Evolutionary conservation across 176 grass and related monocot species (phyloP).

Genomic region (Saccharum officinarum): DNA sequence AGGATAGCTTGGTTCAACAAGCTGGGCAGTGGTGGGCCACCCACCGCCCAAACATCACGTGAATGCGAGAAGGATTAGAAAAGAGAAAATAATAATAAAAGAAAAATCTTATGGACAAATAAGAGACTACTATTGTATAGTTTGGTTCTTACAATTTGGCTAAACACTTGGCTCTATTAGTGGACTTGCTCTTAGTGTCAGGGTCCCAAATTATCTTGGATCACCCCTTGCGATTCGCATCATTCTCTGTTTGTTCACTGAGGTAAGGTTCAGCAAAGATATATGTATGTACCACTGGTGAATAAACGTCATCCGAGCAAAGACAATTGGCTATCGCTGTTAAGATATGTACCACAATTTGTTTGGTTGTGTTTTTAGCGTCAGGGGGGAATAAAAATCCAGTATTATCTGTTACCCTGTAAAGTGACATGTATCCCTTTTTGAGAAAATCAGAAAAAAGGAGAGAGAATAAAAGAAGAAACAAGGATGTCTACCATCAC

Average conservation of each 20-base stretch:
- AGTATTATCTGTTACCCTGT: background rate
- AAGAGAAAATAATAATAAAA: background rate
- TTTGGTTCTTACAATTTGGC: too few species aligned
- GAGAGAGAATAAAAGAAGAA: background rate
- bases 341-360: background rate
- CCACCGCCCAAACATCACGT: background rate
- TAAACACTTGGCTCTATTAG: background rate
- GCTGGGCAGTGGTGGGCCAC: background rate
- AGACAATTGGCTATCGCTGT: background rate
- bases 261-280: background rate
- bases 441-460: background rate
- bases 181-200: background rate
- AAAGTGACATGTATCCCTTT: slow-evolving; percentile 9
- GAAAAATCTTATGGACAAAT: too few species aligned
- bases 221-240: background rate
- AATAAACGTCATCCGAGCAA: slow-evolving; percentile 2
- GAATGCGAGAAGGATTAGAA: background rate
- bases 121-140: too few species aligned
- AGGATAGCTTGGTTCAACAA: background rate
- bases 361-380: slow-evolving; percentile 27
- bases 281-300: background rate
- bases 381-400: background rate
- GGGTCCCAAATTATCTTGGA: background rate
- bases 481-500: slow-evolving; percentile 5
- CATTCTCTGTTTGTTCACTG: slow-evolving; percentile 26